Percentiles rank a stretch among this genome's conserved stretches.
phyloP scores from a whole-genome alignment of 345 rosid genomes.

The Isatis tinctoria region DNA sequence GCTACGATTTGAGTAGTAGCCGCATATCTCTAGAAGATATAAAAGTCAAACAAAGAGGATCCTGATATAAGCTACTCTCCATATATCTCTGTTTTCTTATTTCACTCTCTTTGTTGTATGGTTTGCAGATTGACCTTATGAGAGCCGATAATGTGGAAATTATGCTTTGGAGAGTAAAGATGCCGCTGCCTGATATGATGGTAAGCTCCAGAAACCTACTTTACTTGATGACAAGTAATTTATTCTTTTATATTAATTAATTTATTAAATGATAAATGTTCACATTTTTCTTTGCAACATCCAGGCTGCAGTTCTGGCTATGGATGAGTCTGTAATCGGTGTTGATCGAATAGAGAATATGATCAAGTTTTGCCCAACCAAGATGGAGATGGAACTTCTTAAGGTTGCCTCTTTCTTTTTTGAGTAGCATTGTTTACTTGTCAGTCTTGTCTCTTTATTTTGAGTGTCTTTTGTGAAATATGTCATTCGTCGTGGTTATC shows the following conservation, averaged over 20 bases:
- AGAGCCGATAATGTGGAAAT: conserved; percentile 96
- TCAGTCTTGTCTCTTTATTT: background rate
- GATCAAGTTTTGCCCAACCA: conserved; percentile 88
- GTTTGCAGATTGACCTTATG: conserved; percentile 74
- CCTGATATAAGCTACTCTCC: no score
- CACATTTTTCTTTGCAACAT: conserved; percentile 14
- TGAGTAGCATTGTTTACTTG: background rate
- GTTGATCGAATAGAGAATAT: conserved; percentile 93
- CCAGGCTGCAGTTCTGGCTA: conserved; percentile 89
- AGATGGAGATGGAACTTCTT: conserved; percentile 94
- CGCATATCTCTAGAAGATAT: no score
- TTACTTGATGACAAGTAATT: background rate
- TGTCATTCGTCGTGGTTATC: background rate
- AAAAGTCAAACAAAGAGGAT: no score
- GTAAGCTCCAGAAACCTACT: conserved; percentile 46
- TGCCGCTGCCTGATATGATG: conserved; percentile 95
- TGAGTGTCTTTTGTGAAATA: background rate
- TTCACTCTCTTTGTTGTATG: background rate
- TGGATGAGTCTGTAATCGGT: conserved; percentile 87
- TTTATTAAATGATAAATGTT: background rate
- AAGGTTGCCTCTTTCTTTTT: conserved; percentile 50
- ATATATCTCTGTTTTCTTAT: no score
- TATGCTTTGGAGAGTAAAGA: conserved; percentile 94
- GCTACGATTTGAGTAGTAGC: no score
- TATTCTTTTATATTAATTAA: background rate